phyloP scores from a whole-genome alignment of 306 rosid genomes.

The Ochetophila trinervis region DNA sequence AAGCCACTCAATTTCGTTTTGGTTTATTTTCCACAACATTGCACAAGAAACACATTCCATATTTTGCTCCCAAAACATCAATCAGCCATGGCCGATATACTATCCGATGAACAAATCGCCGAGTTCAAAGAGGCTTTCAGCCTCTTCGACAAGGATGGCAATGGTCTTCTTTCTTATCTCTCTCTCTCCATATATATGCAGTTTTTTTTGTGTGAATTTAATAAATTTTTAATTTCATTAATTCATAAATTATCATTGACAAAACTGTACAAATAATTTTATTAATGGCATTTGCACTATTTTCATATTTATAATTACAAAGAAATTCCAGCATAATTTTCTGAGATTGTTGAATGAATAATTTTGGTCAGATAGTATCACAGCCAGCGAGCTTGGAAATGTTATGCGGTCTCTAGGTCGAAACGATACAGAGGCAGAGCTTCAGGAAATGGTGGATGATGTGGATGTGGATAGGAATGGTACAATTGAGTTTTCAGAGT shows the following conservation, averaged over 20 bases:
- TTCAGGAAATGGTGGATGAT: conserved; percentile 63
- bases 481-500: conserved; percentile 57
- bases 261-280: too few species aligned
- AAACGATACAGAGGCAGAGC: conserved; percentile 64
- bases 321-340: neutral
- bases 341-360: neutral
- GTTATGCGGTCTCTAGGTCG: conserved; percentile 34
- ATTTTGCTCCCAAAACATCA: neutral
- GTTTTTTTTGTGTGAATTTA: neutral
- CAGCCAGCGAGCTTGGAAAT: conserved; percentile 31
- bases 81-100: conserved; percentile 22
- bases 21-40: conserved; percentile 9
- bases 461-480: conserved; percentile 62
- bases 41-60: neutral
- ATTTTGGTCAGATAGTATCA: conserved; percentile 17
- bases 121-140: conserved; percentile 34
- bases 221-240: neutral
- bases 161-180: conserved; percentile 18
- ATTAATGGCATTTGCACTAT: too few species aligned
- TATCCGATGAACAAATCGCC: conserved; percentile 28
- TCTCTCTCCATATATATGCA: neutral
- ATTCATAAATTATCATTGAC: too few species aligned
- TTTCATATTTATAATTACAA: neutral
- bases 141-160: conserved; percentile 32
- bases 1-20: neutral